Conservation (phyloP, 495 filamentous ascomycete species). For the Penicillium canariense region DNA sequence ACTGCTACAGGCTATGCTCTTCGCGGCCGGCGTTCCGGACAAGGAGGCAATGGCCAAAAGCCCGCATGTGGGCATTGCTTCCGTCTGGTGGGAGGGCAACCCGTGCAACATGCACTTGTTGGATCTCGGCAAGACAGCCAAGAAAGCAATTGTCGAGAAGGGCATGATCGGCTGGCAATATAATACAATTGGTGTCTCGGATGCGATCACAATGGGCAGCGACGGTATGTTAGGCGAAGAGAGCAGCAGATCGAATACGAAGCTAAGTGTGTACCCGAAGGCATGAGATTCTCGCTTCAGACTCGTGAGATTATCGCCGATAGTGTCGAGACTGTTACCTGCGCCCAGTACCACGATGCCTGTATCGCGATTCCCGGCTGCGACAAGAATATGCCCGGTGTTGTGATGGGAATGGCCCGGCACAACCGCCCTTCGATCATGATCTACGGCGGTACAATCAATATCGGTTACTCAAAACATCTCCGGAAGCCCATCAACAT, state of each 20-base stretch:
- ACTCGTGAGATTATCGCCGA: constrained; percentile 94
- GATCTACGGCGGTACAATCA: constrained; percentile 90
- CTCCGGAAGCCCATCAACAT: constrained; percentile 85
- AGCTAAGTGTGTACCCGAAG: constrained; percentile 42
- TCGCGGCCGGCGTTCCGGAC: constrained; percentile 86
- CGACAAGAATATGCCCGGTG: constrained; percentile 98
- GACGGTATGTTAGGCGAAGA: constrained; percentile 58
- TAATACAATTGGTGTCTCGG: constrained; percentile 91
- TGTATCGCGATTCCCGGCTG: constrained; percentile 94
- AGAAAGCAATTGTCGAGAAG: constrained; percentile 74
- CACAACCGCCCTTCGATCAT: constrained; percentile 86
- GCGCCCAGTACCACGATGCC: constrained; percentile 85
- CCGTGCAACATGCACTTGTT: constrained; percentile 78
- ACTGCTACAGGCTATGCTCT: constrained; percentile 78
- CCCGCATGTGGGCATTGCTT: constrained; percentile 85
- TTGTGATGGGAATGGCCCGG: constrained; percentile 77
- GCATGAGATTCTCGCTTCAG: constrained; percentile 97
- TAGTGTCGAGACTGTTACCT: constrained; percentile 88
- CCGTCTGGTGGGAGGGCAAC: constrained; percentile 98
- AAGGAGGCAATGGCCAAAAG: constrained; percentile 82
- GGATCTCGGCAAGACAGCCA: constrained; percentile 86
- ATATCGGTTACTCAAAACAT: constrained; percentile 76
- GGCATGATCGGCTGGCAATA: constrained; percentile 92
- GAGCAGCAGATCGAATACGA: neutral
- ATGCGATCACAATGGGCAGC: constrained; percentile 95